phyloP scores from a whole-genome alignment of 169 alveolate species.

The Cryptosporidium sp. region DNA sequence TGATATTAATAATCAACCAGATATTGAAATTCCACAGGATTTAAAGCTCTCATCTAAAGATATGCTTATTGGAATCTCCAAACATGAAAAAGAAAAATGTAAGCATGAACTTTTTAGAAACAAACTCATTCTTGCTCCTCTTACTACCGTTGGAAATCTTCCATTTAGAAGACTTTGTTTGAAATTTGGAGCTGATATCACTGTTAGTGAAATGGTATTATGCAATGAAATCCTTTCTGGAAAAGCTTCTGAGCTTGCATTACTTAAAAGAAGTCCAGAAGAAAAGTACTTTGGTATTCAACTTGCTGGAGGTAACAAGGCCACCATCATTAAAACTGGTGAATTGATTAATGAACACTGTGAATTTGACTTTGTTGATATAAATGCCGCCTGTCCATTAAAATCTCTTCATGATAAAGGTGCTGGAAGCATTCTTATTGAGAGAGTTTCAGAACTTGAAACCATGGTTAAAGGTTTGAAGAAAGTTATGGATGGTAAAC shows the following conservation, averaged over 20 bases:
- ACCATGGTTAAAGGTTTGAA: conserved; percentile 76
- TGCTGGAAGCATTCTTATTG: conserved; percentile 77
- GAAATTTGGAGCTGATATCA: conserved; percentile 60
- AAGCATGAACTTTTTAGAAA: conserved; percentile 9
- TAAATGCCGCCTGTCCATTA: conserved; percentile 88
- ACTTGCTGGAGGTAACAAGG: conserved; percentile 79
- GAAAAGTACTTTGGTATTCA: conserved; percentile 89
- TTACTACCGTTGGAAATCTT: conserved; percentile 83
- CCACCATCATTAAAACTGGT: conserved; percentile 76
- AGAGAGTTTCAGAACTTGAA: conserved; percentile 73
- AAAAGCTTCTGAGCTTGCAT: conserved; percentile 84
- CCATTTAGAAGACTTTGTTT: conserved; percentile 83
- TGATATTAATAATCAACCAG: neutral
- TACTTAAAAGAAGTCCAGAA: conserved; percentile 79
- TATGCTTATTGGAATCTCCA: neutral
- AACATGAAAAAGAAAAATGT: neutral
- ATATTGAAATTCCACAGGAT: neutral
- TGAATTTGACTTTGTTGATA: conserved; percentile 81
- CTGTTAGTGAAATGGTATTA: conserved; percentile 85
- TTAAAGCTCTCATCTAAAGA: neutral
- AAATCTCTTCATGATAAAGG: conserved; percentile 82
- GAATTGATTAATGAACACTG: conserved; percentile 76
- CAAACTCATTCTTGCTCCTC: conserved; percentile 80
- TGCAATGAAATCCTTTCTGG: conserved; percentile 83
- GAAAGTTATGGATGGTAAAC: conserved; percentile 76